Percentiles rank a stretch among this genome's conserved stretches.
Evolutionary conservation across 1,284 basidiomycete genomes (phyloP).

Genomic region (Ceratobasidium sp.): DNA sequence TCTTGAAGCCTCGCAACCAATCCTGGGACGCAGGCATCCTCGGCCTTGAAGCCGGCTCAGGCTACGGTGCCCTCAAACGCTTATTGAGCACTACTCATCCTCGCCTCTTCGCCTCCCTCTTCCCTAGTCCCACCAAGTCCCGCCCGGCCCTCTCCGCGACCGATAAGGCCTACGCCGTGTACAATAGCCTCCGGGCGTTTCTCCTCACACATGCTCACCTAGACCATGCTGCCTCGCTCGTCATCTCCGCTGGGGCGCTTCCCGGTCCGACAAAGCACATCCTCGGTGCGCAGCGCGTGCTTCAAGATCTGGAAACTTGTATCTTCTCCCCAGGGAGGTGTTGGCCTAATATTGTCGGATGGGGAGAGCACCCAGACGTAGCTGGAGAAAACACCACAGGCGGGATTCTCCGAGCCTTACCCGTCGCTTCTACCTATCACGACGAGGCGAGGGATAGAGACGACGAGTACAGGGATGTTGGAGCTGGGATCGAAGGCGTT

Average conservation of each 20-base stretch:
- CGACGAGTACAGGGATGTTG: slow-evolving; percentile 20
- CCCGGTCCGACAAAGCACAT: slow-evolving; percentile 71
- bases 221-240: slow-evolving; percentile 79
- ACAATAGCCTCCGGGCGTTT: slow-evolving; percentile 56
- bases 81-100: slow-evolving; percentile 18
- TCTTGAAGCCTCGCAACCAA: slow-evolving; percentile 42
- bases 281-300: slow-evolving; percentile 67
- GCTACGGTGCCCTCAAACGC: slow-evolving; percentile 33
- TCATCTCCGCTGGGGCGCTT: slow-evolving; percentile 78
- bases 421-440: neutral
- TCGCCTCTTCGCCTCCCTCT: slow-evolving; percentile 24
- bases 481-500: slow-evolving; percentile 54
- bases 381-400: neutral
- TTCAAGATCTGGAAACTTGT: slow-evolving; percentile 75
- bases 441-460: neutral
- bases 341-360: slow-evolving; percentile 73
- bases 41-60: slow-evolving; percentile 44
- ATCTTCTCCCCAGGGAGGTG: slow-evolving; percentile 74
- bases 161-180: slow-evolving; percentile 21
- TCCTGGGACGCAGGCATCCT: slow-evolving; percentile 44
- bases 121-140: slow-evolving; percentile 79
- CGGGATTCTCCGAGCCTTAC: slow-evolving; percentile 19
- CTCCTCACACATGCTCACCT: slow-evolving; percentile 84
- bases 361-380: slow-evolving; percentile 58
- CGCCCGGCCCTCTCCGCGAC: slow-evolving; percentile 62